A percentile compares a stretch with the other conserved stretches of the same genome.
Conservation (phyloP, 1,139 yeast genomes). For the Citeromyces hawaiiensis region DNA sequence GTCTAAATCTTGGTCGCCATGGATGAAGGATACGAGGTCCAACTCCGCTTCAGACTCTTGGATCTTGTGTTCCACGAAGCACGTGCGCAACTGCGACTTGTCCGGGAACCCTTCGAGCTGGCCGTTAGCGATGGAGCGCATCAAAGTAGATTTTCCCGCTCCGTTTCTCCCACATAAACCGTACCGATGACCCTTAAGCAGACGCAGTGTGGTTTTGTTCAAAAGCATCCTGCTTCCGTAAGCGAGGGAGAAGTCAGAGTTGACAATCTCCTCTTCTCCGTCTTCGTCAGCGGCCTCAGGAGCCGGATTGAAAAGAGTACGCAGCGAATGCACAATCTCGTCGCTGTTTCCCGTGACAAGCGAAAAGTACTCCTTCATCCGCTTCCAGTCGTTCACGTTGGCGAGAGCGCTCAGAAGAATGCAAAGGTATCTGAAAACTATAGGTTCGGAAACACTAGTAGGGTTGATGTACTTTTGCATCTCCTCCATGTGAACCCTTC, state of each 20-base stretch:
- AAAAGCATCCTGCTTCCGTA: conserved; percentile 96
- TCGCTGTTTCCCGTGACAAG: conserved; percentile 28
- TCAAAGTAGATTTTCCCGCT: conserved; percentile 95
- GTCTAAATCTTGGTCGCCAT: conserved; percentile 73
- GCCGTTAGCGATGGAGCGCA: conserved; percentile 95
- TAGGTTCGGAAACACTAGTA: conserved; percentile 23
- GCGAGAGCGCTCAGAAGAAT: conserved; percentile 56
- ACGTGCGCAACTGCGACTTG: conserved; percentile 74
- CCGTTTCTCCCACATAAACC: conserved; percentile 98
- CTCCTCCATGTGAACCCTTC: conserved; percentile 47
- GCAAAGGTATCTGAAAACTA: conserved; percentile 35
- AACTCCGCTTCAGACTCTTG: conserved; percentile 93
- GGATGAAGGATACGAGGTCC: conserved; percentile 81
- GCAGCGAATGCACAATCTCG: conserved; percentile 37
- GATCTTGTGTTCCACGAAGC: conserved; percentile 93
- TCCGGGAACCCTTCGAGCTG: conserved; percentile 97
- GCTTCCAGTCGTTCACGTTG: conserved; percentile 84
- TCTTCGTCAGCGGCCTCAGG: conserved; percentile 39
- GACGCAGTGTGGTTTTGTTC: conserved; percentile 79
- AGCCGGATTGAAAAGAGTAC: conserved; percentile 54
- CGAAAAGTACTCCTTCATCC: conserved; percentile 40
- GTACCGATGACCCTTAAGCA: conserved; percentile 90
- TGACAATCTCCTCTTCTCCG: conserved; percentile 82
- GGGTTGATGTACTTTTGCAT: conserved; percentile 32
- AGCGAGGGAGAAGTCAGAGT: conserved; percentile 90